Evolutionary conservation across 1,284 basidiomycete species (phyloP), one percentile per base, ranked within the genome.

Genomic region (Malassezia yamatoensis): DNA sequence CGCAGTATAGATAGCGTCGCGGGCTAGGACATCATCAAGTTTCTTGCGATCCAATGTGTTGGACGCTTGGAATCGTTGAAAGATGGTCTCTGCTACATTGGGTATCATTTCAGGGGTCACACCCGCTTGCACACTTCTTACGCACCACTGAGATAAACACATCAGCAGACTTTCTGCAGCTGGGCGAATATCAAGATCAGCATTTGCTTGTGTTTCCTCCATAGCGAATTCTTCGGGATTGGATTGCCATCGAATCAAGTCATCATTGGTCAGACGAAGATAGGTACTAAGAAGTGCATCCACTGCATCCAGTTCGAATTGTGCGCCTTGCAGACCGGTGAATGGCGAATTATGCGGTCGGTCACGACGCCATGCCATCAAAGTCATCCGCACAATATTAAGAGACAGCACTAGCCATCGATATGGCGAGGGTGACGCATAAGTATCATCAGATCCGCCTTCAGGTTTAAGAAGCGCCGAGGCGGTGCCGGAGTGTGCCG

Each of bases 1-100:
- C 2, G 67, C 72, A 6, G 65, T 62, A 49, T 74, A 74, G 48
- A 72, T 54, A 15, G 70, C 70, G 41, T 74, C 72, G 12, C 72
- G 58, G 1, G 61, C 52, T 16, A 74, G 37, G 10, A 72, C 58
- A 12, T 54, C 58, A 24, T 66, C 62, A 4, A 72, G 54, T 2
- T 36, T 12, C n/a, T 20, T 36, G 37, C 37, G 53, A 41, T 54
- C 59, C 13, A 49, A 37, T 8, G 60, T 55, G 3, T 53, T 54
- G 3, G 60, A 47, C 0, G 54, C 49, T 21, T 66, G 59, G 35
- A 70, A 73, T 35, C 59, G 59, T 10, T 44, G 46, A 66, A 65
- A 72, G 10, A 73, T 34, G n/a, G 62, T 55, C 47, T 66, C 56
- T n/a, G 66, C 63, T 13, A 73, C 65, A 24, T 20, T 52, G 0